phyloP scores from a whole-genome alignment of 1,284 basidiomycete species.

The Ceratobasidium papillatum region DNA sequence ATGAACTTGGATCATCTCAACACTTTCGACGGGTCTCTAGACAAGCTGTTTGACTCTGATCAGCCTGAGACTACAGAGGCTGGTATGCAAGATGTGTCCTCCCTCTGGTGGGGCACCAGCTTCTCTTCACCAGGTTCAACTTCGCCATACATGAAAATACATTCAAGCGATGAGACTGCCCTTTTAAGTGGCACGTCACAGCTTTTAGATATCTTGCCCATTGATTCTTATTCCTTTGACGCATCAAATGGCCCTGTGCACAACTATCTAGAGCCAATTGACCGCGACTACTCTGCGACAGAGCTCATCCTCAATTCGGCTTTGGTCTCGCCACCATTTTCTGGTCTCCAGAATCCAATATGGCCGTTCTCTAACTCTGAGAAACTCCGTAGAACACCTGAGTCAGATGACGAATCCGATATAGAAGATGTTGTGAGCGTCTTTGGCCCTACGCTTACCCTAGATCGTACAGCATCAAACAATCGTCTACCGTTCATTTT shows the following conservation, averaged over 20 bases:
- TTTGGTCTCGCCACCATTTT: not conserved
- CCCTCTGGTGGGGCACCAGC: not conserved
- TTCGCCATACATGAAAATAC: too few species aligned
- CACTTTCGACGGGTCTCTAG: too few species aligned
- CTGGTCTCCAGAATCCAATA: not conserved
- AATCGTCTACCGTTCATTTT: constrained; percentile 6
- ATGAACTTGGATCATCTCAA: too few species aligned
- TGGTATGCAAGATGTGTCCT: not conserved
- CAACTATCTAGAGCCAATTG: too few species aligned
- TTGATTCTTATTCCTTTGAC: too few species aligned
- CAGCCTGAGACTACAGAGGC: not conserved
- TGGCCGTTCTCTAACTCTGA: constrained; percentile 10
- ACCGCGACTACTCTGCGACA: too few species aligned
- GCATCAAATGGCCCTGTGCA: too few species aligned
- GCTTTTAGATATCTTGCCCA: too few species aligned
- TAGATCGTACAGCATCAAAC: not conserved
- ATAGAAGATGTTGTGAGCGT: not conserved
- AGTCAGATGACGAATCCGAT: not conserved
- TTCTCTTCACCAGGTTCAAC: not conserved
- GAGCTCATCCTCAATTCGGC: too few species aligned
- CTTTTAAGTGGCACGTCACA: too few species aligned
- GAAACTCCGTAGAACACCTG: constrained; percentile 8
- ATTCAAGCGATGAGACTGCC: too few species aligned
- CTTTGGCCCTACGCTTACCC: not conserved
- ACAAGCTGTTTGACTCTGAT: too few species aligned